Conservation (phyloP, 2,329 filamentous ascomycete species). For the Myriosclerotinia curreyana region DNA sequence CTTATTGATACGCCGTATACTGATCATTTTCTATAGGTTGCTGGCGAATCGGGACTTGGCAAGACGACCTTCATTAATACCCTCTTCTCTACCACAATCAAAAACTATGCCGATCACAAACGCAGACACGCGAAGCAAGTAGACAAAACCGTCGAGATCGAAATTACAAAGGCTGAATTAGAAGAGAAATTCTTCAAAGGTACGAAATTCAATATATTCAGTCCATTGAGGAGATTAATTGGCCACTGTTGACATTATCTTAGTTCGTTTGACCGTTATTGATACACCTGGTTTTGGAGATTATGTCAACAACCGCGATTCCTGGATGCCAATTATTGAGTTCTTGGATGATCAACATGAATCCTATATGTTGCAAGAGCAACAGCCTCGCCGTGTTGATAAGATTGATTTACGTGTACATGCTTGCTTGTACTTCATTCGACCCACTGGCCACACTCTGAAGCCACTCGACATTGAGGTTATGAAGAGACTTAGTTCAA, state of each 20-base stretch:
- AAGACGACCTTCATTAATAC: slow-evolving; percentile 99
- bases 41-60: slow-evolving; percentile 95
- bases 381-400: slow-evolving; percentile 94
- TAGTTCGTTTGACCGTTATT: slow-evolving; percentile 97
- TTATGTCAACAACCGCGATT: slow-evolving; percentile 99
- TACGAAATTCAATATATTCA: slow-evolving; percentile 43
- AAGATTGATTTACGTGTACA: slow-evolving; percentile 99
- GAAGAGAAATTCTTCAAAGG: slow-evolving; percentile 99
- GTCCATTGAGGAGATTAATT: neutral
- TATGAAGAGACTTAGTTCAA: slow-evolving; percentile 98
- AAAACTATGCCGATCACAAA: slow-evolving; percentile 99
- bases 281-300: slow-evolving; percentile 98
- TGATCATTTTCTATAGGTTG: slow-evolving; percentile 60
- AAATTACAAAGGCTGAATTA: slow-evolving; percentile 98
- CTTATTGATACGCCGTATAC: neutral
- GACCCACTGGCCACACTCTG: slow-evolving; percentile 94
- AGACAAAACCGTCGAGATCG: slow-evolving; percentile 99
- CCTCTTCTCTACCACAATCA: slow-evolving; percentile 99
- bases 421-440: slow-evolving; percentile 98
- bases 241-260: slow-evolving; percentile 28
- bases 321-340: slow-evolving; percentile 99
- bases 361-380: slow-evolving; percentile 99
- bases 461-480: slow-evolving; percentile 99
- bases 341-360: slow-evolving; percentile 99
- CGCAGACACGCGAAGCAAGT: slow-evolving; percentile 98